phyloP scores from a whole-genome alignment of 2,329 filamentous ascomycete species.

The Hypoxylon sp. region DNA sequence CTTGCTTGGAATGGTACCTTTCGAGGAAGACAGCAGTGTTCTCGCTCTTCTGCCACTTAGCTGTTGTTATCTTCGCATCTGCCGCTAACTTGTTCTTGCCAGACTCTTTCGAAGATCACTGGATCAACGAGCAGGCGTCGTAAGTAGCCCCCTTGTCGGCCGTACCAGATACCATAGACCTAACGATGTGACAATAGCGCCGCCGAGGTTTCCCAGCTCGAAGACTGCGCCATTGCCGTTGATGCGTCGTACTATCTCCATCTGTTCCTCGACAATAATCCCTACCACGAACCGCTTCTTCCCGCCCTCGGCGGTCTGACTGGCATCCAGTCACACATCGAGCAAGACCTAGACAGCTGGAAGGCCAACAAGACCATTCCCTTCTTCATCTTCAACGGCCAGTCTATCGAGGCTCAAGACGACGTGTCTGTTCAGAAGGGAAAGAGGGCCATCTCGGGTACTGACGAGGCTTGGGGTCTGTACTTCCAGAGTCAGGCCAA shows the following conservation, averaged over 20 bases:
- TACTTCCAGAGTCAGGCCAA: conserved; percentile 84
- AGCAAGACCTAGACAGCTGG: conserved; percentile 78
- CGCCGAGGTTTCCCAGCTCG: conserved; percentile 73
- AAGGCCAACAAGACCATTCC: conserved; percentile 74
- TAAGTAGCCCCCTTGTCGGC: conserved; percentile 35
- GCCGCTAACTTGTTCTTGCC: conserved; percentile 32
- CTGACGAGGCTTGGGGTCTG: conserved; percentile 82
- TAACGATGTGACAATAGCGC: conserved; percentile 50
- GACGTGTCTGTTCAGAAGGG: conserved; percentile 71
- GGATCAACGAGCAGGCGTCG: conserved; percentile 50
- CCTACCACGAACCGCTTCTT: conserved; percentile 84
- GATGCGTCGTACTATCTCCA: conserved; percentile 91
- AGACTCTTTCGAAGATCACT: conserved; percentile 52
- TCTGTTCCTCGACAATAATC: conserved; percentile 73
- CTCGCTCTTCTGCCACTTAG: background rate
- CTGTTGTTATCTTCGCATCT: background rate
- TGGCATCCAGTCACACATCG: conserved; percentile 77
- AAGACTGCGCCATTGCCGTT: conserved; percentile 79
- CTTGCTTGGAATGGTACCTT: conserved; percentile 12
- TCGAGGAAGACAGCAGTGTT: background rate
- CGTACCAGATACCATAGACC: background rate
- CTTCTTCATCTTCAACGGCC: conserved; percentile 90
- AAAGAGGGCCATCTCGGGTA: conserved; percentile 71
- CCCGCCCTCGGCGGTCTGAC: conserved; percentile 90
- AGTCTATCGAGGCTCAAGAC: conserved; percentile 79